Evolutionary conservation across 208 protist species (phyloP), one percentile per base, ranked within the genome.

Genomic region (Crithidia bombi): DNA sequence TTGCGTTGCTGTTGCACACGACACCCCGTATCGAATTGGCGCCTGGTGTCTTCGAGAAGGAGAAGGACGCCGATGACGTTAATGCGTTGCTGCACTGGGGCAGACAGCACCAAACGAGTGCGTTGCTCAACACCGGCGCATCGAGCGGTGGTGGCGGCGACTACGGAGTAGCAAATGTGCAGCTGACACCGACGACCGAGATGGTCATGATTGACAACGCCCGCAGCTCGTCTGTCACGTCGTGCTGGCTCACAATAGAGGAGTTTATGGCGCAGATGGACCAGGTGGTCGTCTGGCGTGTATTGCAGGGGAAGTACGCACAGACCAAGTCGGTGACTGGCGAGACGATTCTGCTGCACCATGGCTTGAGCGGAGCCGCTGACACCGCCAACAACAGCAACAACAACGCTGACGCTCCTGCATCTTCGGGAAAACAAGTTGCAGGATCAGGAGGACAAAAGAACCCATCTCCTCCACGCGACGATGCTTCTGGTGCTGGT

Each of bases 161-260:
- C 21, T 17, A 33, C 19, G 33, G n/a, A n/a, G n/a, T 52, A 26
- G 19, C 43, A 35, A 62, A 78, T 41, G 17, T 39, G 21, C 25
- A 25, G 26, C 25, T 5, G 15, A 23, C 39, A 19, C 7, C 30
- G 11, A 44, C 25, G 15, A 59, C 30, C 5, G 23, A 59, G 41
- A 63, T 70, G 67, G 38, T 79, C 44, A 25, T 65, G 44, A 30
- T 72, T 30, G 72, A 77, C 55, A 47, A 43, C 47, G 38, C 30
- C 5, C 35, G 57, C 36, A 61, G 49, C n/a, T 23, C 63, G 2
- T 74, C 81, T 7, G 57, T 85, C 17, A 65, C 62, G 17, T 57
- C 65, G 30, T 78, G 59, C 41, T 96, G 91, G 91, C 70, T 92
- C 11, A 96, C 88, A 3, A 56, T 93, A 55, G 86, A 92, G 68